Evolutionary conservation across 129 eudicot species (phyloP), one percentile per base, ranked within the genome.

Genomic region (Mikania micrantha): DNA sequence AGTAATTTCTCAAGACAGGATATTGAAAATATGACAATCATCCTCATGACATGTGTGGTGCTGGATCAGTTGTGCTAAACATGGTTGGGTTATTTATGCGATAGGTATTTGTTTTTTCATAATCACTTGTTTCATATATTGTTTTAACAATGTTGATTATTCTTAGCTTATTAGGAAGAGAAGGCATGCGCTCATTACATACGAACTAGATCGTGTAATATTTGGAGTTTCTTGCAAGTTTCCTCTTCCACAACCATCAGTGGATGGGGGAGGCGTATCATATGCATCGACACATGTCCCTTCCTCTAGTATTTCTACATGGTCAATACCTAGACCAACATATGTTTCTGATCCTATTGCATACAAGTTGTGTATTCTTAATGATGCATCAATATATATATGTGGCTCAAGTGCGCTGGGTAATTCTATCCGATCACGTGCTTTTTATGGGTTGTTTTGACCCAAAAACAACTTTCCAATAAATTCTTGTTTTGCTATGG

Each of bases 11-110:
- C 21, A 91, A 84, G 83, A 91, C 97, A 20, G 97, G 97, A 17
- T 82, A 83, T 56, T 91, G 97, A 84, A 91, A 85, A 78, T 91
- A 79, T 76, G 97, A 88, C 77, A 82, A 91, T 82, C 97, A 91
- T 72, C 96, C 96, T 52, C 80, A 64, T 70, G 87, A 91, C 38
- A 77, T 87, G 78, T 79, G 75, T 65, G 80, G 76, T 62, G 90
- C 82, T 57, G 83, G 80, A 66, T 83, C 82, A 10, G 62, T 83
- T 36, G 45, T 77, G 45, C n/a, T 87, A 68, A 91, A 91, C 61
- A 75, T 45, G 50, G 16, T 77, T 31, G 93, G 95, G 44, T 78
- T 91, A 64, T 96, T 96, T 41, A 76, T 91, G 77, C 88, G 97
- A 65, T 84, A 85, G 96, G 97, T 91, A 68, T 69, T 66, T 64